These are phyloP conservation scores for Petrea volubilis DNA, from an alignment of 257 asterid species.

Conservation along the genomic window DNA sequence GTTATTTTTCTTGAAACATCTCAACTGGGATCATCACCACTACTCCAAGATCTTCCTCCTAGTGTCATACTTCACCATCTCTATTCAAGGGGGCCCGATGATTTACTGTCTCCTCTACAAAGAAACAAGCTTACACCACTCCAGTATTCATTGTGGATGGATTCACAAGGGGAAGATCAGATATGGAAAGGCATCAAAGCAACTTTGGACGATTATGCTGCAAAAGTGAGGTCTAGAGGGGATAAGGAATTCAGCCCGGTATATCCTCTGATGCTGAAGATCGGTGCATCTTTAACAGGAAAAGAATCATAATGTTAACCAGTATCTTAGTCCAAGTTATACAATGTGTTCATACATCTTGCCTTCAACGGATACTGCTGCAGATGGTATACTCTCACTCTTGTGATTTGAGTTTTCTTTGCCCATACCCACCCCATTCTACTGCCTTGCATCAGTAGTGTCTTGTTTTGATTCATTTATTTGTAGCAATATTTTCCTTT, in stretches of 20 bases:
- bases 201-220: conserved; percentile 87
- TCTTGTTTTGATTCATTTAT: conserved; percentile 17
- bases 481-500: conserved; percentile 9
- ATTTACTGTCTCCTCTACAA: conserved; percentile 87
- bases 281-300: conserved; percentile 60
- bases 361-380: neutral
- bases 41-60: conserved; percentile 84
- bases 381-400: conserved; percentile 17
- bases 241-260: conserved; percentile 93
- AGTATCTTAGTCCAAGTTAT: neutral
- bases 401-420: neutral
- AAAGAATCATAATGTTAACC: conserved; percentile 27
- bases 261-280: conserved; percentile 75
- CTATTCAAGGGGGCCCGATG: conserved; percentile 89
- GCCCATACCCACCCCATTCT: neutral
- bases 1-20: conserved; percentile 89
- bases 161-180: conserved; percentile 95
- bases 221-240: conserved; percentile 69
- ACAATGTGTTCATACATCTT: conserved; percentile 1
- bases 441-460: neutral
- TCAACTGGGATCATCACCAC: conserved; percentile 80
- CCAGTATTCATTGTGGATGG: conserved; percentile 93
- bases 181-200: conserved; percentile 94
- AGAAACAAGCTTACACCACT: conserved; percentile 80
- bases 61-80: conserved; percentile 91